Evolutionary conservation across 306 rosid genomes (phyloP).

Genomic region (Cajanus cajan): DNA sequence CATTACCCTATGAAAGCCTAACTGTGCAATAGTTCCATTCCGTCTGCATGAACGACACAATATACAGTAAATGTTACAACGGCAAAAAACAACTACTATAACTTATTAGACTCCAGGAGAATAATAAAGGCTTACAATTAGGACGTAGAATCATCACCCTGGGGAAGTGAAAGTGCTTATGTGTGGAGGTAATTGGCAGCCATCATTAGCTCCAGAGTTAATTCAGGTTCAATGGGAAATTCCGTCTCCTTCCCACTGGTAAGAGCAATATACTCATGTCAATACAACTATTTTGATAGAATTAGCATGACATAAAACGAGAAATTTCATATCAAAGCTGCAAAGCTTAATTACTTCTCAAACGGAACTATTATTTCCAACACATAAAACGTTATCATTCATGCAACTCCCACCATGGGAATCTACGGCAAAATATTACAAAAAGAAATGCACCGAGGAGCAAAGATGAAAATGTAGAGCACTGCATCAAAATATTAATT

Average conservation of each 20-base stretch:
- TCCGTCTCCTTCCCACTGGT: constrained; percentile 86
- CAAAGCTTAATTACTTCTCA: background rate
- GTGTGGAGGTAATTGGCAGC: constrained; percentile 95
- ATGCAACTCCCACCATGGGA: background rate
- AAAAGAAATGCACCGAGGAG: background rate
- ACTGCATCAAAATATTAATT: too few species aligned
- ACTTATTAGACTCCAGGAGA: background rate
- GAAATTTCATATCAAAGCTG: background rate
- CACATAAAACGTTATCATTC: background rate
- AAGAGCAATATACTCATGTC: constrained; percentile 29
- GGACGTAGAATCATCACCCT: constrained; percentile 17
- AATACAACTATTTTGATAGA: background rate
- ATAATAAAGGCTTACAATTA: constrained; percentile 32
- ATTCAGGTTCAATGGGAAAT: constrained; percentile 86
- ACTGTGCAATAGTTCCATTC: constrained; percentile 7
- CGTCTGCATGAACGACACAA: background rate
- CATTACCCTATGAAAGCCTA: background rate
- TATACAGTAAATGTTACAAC: background rate
- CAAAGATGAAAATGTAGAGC: background rate
- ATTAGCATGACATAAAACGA: background rate
- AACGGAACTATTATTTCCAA: background rate
- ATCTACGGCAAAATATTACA: background rate
- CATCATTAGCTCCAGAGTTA: constrained; percentile 91
- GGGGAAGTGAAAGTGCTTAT: constrained; percentile 29
- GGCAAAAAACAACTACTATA: background rate